Evolutionary conservation across 163 green algal genomes (phyloP).

Genomic region (Smithsoniella earleae): DNA sequence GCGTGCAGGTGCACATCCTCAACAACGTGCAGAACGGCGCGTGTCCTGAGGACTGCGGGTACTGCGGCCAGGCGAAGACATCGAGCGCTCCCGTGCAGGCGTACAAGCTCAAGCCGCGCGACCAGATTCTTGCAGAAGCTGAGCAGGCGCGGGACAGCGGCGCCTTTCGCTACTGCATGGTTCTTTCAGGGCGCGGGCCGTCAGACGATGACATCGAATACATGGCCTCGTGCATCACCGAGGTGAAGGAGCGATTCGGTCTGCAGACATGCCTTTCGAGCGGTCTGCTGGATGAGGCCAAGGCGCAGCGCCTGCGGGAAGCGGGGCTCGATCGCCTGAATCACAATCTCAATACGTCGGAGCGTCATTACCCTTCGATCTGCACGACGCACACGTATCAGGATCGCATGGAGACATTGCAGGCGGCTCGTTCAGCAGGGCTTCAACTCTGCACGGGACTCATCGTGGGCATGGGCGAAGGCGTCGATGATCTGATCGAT

Average conservation of each 20-base stretch:
- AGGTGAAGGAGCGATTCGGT: neutral
- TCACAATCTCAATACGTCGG: neutral
- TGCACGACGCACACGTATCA: neutral
- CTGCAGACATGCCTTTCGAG: neutral
- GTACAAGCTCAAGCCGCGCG: neutral
- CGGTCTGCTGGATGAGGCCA: neutral
- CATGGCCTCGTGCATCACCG: neutral
- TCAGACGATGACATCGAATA: neutral
- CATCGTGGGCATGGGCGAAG: neutral
- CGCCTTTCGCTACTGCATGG: neutral
- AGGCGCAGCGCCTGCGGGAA: neutral
- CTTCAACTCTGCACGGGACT: neutral
- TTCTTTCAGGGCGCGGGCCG: neutral
- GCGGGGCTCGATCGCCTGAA: neutral
- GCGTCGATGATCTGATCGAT: neutral
- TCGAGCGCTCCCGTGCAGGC: neutral
- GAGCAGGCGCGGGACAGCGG: neutral
- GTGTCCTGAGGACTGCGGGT: neutral
- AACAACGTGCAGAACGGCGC: neutral
- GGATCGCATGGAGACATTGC: neutral
- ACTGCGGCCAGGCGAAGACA: neutral
- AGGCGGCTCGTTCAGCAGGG: neutral
- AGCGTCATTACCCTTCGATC: neutral
- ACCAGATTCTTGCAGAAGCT: neutral
- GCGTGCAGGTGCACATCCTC: neutral